Conservation (phyloP, 169 alveolate genomes). For the Amoebophrya sp. region DNA sequence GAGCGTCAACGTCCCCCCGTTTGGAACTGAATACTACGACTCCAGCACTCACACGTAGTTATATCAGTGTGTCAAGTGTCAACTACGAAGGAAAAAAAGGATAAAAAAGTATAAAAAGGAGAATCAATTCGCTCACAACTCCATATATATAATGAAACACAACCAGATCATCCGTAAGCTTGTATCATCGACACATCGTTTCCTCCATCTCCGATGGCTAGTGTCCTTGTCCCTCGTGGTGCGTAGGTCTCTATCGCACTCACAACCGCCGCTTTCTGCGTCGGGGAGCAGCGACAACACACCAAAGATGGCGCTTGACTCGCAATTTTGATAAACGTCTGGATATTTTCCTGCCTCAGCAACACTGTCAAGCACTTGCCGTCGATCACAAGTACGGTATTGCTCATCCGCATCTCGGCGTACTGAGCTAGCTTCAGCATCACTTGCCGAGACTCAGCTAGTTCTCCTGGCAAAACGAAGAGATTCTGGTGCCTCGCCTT, state of each 20-base stretch:
- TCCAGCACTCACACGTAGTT: too few species aligned
- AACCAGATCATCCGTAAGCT: slow-evolving; percentile 65
- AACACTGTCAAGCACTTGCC: slow-evolving; percentile 44
- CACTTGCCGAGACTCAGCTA: not conserved
- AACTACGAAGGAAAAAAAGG: not conserved
- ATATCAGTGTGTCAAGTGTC: too few species aligned
- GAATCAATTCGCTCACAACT: not conserved
- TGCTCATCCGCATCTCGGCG: slow-evolving; percentile 40
- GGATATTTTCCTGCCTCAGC: slow-evolving; percentile 30
- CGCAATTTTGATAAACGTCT: slow-evolving; percentile 31
- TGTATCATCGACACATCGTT: slow-evolving; percentile 98
- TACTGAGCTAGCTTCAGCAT: slow-evolving; percentile 39
- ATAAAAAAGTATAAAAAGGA: not conserved
- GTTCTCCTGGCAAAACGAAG: not conserved
- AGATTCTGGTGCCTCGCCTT: slow-evolving; percentile 55
- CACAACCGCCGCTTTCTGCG: slow-evolving; percentile 91
- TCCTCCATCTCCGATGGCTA: slow-evolving; percentile 99
- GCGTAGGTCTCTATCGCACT: slow-evolving; percentile 56
- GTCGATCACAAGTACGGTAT: slow-evolving; percentile 49
- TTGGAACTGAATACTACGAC: too few species aligned
- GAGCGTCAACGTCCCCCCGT: too few species aligned
- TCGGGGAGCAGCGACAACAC: slow-evolving; percentile 97
- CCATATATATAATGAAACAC: not conserved
- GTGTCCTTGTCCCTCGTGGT: slow-evolving; percentile 60
- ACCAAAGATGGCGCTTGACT: slow-evolving; percentile 53